Evolutionary conservation across 2,329 filamentous ascomycete species (phyloP).

Genomic region (Arthrocladium fulminans): DNA sequence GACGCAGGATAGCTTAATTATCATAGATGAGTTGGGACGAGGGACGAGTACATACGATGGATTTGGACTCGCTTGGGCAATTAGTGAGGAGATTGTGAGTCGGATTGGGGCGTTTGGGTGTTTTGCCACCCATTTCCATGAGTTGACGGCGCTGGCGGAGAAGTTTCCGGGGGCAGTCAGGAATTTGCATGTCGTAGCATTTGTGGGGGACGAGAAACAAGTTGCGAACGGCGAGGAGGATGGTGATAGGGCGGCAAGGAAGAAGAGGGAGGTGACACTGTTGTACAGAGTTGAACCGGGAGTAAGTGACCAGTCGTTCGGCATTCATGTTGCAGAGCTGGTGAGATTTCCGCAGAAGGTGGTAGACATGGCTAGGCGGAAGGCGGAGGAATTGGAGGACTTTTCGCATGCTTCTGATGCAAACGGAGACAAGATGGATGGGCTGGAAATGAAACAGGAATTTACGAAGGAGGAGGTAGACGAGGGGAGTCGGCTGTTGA

Average conservation of each 20-base stretch:
- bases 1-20: slow-evolving; percentile 89
- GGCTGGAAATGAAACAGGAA: slow-evolving; percentile 33
- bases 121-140: slow-evolving; percentile 98
- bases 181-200: slow-evolving; percentile 92
- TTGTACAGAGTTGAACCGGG: slow-evolving; percentile 95
- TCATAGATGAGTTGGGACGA: slow-evolving; percentile 94
- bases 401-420: slow-evolving; percentile 68
- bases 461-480: slow-evolving; percentile 82
- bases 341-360: slow-evolving; percentile 96
- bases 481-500: slow-evolving; percentile 74
- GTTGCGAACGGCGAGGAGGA: slow-evolving; percentile 27
- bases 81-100: slow-evolving; percentile 91
- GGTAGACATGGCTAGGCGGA: slow-evolving; percentile 97
- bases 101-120: slow-evolving; percentile 91
- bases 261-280: slow-evolving; percentile 76
- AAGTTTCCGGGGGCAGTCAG: slow-evolving; percentile 71
- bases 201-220: slow-evolving; percentile 53
- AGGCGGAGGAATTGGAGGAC: slow-evolving; percentile 95
- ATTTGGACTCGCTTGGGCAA: slow-evolving; percentile 98
- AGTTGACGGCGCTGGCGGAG: slow-evolving; percentile 82
- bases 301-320: slow-evolving; percentile 94
- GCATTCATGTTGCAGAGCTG: slow-evolving; percentile 94
- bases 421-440: slow-evolving; percentile 34
- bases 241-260: slow-evolving; percentile 35
- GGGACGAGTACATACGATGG: slow-evolving; percentile 97